These are phyloP conservation scores for Dendrobium nobile DNA, from an alignment of 106 monocot species.

Conservation along the genomic window DNA sequence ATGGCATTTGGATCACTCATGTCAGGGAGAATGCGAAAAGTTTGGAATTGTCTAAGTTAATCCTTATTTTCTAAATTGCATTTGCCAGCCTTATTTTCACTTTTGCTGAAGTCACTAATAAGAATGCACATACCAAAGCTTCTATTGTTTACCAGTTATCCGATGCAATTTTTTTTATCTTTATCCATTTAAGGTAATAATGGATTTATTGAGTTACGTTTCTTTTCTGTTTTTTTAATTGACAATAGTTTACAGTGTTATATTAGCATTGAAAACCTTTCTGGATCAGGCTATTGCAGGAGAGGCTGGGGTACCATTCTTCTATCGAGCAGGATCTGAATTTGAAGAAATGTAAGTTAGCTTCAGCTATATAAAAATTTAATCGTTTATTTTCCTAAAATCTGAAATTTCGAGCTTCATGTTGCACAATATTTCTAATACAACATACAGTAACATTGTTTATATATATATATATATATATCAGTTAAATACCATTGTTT, in stretches of 20 bases:
- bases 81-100: not conserved
- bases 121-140: not conserved
- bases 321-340: conserved; percentile 98
- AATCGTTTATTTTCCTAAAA: not conserved
- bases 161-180: not conserved
- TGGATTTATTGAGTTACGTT: not conserved
- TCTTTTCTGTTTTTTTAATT: not conserved
- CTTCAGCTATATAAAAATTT: not conserved
- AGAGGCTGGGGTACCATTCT: conserved; percentile 98
- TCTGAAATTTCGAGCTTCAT: not conserved
- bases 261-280: conserved; percentile 2
- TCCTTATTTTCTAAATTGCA: not conserved
- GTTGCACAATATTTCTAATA: not conserved
- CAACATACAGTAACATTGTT: not conserved
- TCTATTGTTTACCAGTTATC: not conserved
- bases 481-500: not conserved
- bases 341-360: conserved; percentile 97
- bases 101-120: not conserved
- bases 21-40: not conserved
- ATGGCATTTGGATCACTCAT: not conserved
- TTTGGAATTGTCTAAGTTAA: not conserved
- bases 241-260: not conserved
- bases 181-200: not conserved
- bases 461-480: too few relatives aligned
- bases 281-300: conserved; percentile 89